phyloP scores from a whole-genome alignment of 2,329 filamentous ascomycete species.

The Purpureocillium takamizusanense region DNA sequence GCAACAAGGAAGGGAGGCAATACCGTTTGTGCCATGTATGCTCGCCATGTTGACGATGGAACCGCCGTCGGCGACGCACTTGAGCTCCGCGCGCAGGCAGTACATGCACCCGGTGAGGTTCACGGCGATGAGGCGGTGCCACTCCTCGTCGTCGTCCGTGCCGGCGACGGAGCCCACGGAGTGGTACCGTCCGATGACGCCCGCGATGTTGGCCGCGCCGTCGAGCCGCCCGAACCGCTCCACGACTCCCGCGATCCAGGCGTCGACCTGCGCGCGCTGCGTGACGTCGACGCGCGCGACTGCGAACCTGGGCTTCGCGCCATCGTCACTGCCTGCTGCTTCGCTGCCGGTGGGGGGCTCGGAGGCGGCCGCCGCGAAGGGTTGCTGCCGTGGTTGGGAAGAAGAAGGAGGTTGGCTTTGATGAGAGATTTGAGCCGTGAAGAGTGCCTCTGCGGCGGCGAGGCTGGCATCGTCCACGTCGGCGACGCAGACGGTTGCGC shows the following conservation, averaged over 20 bases:
- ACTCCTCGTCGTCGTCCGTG: slow-evolving; percentile 33
- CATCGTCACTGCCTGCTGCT: no score
- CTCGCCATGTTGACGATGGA: slow-evolving; percentile 52
- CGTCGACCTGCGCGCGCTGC: slow-evolving; percentile 36
- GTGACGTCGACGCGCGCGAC: slow-evolving; percentile 39
- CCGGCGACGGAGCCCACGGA: slow-evolving; percentile 29
- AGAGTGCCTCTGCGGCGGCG: slow-evolving; percentile 18
- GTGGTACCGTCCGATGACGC: slow-evolving; percentile 37
- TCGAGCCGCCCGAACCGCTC: slow-evolving; percentile 42
- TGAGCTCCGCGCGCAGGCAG: slow-evolving; percentile 31
- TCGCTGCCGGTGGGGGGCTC: no score
- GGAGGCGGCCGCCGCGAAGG: no score
- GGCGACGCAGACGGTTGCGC: slow-evolving; percentile 11
- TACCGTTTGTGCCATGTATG: slow-evolving; percentile 35
- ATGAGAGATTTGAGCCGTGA: slow-evolving; percentile 8
- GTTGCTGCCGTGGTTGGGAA: no score
- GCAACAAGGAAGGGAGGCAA: slow-evolving; percentile 1
- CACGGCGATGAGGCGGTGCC: slow-evolving; percentile 37
- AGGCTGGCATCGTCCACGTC: slow-evolving; percentile 24
- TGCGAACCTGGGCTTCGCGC: slow-evolving; percentile 15
- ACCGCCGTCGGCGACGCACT: slow-evolving; percentile 29
- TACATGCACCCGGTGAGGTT: slow-evolving; percentile 45
- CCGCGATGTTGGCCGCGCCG: slow-evolving; percentile 46
- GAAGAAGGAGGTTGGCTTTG: no score
- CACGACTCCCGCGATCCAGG: slow-evolving; percentile 38